Evolutionary conservation across 371 early-diverging fungal genomes (phyloP), one percentile per base, ranked within the genome.

Genomic region (Fennellomyces sp.): DNA sequence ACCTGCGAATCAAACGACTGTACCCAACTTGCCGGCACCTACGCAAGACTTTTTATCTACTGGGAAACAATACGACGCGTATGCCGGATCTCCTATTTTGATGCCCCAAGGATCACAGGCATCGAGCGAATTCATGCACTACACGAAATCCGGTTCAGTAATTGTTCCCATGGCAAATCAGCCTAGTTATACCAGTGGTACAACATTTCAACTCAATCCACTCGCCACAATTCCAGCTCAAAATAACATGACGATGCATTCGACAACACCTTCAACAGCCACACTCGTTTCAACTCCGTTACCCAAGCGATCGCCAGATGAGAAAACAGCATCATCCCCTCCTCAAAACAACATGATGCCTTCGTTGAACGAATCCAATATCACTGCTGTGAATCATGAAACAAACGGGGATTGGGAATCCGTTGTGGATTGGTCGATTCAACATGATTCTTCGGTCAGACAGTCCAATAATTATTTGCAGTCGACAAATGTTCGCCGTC

Each of bases 111-210:
- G 29, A 21, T 66, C 67, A 1, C 58, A 66, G 25, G 59, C 63
- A 19, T 66, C 67, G 0, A 57, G 53, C 21, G 67, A 66, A 17
- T 66, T 53, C 8, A 29, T 58, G 28, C 63, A 66, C 28, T 60
- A 66, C 21, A 49, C 66, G 4, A 57, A 57, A 35, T 45, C 56
- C 42, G 60, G 52, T 17, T 41, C 60, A 5, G 60, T 58, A 11
- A 47, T 42, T 23, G 65, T 52, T 10, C 49, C 65, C 1, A 65
- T 65, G 47, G 26, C 39, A 15, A 47, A 29, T 17, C 47, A 53
- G 25, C 31, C 58, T n/a, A 38, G 50, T 28, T 58, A 58, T 23
- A 35, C 58, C 11, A 56, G 48, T 39, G 36, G 45, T 30, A 47
- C 42, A 3, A 56, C 42, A 2, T 45, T 45, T 19, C 47, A 41